phyloP scores from a whole-genome alignment of 371 early-diverging fungal species.

The Mortierella sp. region DNA sequence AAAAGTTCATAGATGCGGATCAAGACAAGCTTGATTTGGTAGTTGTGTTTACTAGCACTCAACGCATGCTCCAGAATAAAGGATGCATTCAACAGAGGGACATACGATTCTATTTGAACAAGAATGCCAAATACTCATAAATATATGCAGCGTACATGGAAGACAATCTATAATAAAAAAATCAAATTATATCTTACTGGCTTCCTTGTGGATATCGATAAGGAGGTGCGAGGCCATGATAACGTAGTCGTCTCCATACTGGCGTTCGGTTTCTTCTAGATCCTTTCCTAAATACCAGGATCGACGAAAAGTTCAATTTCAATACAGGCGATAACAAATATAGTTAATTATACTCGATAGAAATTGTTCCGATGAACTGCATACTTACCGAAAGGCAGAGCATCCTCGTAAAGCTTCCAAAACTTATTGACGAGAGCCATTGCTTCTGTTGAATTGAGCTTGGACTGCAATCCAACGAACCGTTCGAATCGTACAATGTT shows the following conservation, averaged over 20 bases:
- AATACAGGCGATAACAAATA: too few relatives aligned
- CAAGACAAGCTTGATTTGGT: conserved; percentile 85
- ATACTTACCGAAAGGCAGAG: conserved; percentile 71
- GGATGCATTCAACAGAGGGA: conserved; percentile 65
- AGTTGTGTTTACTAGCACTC: conserved; percentile 80
- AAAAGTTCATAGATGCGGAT: conserved; percentile 81
- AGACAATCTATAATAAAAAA: neutral
- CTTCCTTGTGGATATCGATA: conserved; percentile 64
- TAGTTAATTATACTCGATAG: too few relatives aligned
- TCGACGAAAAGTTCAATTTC: neutral
- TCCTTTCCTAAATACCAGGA: conserved; percentile 59
- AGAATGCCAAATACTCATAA: neutral
- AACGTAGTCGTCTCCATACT: conserved; percentile 85
- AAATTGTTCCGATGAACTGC: neutral
- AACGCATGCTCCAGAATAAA: conserved; percentile 84
- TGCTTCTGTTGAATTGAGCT: conserved; percentile 33
- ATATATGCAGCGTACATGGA: neutral
- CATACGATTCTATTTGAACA: conserved; percentile 37
- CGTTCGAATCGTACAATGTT: conserved; percentile 70
- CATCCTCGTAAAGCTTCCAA: conserved; percentile 67
- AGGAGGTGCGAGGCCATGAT: conserved; percentile 75
- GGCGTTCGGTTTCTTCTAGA: conserved; percentile 79
- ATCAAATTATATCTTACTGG: conserved; percentile 35
- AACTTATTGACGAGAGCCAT: conserved; percentile 61
- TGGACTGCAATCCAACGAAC: conserved; percentile 59